Evolutionary conservation across 2,329 filamentous ascomycete species (phyloP), one percentile per base, ranked within the genome.

Genomic region (Fusarium tupiense): DNA sequence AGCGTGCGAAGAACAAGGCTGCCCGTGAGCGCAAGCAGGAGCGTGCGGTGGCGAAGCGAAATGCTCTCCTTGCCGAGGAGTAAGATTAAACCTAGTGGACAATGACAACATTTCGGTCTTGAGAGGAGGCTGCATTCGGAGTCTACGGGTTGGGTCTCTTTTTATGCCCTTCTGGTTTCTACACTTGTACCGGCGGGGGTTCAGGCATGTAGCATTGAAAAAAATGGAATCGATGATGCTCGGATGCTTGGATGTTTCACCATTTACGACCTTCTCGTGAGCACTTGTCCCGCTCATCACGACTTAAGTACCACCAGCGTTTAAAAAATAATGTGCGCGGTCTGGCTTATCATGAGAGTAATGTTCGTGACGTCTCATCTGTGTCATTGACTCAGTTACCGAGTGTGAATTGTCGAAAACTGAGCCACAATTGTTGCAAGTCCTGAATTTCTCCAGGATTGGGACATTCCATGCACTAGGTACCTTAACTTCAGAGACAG

Each of bases 1-100:
- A 98, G 93, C 95, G 96, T 89, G 94, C 95, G 86, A 98, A 98
- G 95, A 98, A 95, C 92, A 98, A 98, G 95, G 96, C 96, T 85
- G 96, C 96, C 83, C 95, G 96, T 89, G 96, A 98, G 93, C 93
- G 96, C 90, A 96, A 96, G 92, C 88, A 92, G 88, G 94, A 98
- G 91, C 94, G 97, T 88, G 91, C 93, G 85, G 86, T 89, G 85
- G 92, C 93, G 86, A 99, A 99, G 96, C 92, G 95, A 86, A 92
- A 91, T 84, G 95, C 94, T 84, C 86, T 97, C 86, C 84, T 93
- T 83, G 94, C 89, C 84, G 88, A 89, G 82, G 88, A 88, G 82
- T 87, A 88, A 83, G 85, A 88, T 82, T 86, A 88, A 83, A 85
- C 83, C 80, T 84, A 84, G 82, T 86, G 84, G 80, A 82, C 76